A percentile compares a stretch with the other conserved stretches of the same genome.
Conservation (phyloP, 2,329 filamentous ascomycete genomes). For the Drechslera avenae region DNA sequence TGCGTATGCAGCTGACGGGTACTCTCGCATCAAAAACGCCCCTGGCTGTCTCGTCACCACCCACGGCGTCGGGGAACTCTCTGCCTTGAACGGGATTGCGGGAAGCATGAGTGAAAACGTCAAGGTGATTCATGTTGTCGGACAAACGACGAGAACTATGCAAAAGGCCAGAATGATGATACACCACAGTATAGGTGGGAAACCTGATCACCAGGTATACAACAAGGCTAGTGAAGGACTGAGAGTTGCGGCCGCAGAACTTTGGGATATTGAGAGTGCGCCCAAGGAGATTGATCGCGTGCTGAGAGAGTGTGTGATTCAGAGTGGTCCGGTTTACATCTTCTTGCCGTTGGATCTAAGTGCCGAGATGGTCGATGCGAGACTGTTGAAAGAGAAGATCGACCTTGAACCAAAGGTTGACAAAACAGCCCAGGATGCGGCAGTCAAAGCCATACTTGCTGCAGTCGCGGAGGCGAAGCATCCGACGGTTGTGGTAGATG, state of each 20-base stretch:
- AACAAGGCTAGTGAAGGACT: conserved; percentile 48
- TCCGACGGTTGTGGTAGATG: conserved; percentile 49
- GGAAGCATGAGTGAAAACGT: conserved; percentile 53
- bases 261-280: conserved; percentile 49
- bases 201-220: conserved; percentile 52
- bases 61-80: conserved; percentile 63
- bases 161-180: conserved; percentile 53
- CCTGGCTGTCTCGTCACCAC: conserved; percentile 60
- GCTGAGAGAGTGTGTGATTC: conserved; percentile 51
- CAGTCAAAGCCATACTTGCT: conserved; percentile 41
- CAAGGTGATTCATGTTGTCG: conserved; percentile 54
- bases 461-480: conserved; percentile 44
- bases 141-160: conserved; percentile 51
- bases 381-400: conserved; percentile 45
- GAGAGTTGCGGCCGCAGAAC: conserved; percentile 48
- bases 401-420: conserved; percentile 40
- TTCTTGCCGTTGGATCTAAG: conserved; percentile 53
- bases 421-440: conserved; percentile 33
- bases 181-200: conserved; percentile 51
- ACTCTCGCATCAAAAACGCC: conserved; percentile 60
- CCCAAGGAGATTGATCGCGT: conserved; percentile 53
- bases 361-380: conserved; percentile 40
- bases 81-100: conserved; percentile 53
- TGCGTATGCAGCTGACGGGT: conserved; percentile 63
- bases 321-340: conserved; percentile 52